These are phyloP conservation scores for Nissolia schottii DNA, from an alignment of 306 rosid species.

Conservation along the genomic window DNA sequence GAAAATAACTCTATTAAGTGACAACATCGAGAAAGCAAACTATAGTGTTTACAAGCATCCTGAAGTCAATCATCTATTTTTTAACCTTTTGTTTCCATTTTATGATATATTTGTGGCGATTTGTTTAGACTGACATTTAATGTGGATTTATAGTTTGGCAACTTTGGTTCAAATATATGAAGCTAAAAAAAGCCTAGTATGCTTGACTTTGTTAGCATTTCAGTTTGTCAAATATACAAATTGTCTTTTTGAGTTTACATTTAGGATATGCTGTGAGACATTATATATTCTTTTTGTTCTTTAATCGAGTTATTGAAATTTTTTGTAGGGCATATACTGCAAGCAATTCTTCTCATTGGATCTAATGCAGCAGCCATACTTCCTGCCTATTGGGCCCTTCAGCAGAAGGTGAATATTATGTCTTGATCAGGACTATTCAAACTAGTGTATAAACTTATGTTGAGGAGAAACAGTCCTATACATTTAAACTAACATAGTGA, in stretches of 20 bases:
- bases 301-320: constrained; percentile 16
- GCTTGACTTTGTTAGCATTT: constrained; percentile 1
- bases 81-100: not conserved
- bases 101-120: not conserved
- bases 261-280: not conserved
- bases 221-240: constrained; percentile 1
- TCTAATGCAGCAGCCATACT: constrained; percentile 86
- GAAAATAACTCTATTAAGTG: not conserved
- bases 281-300: not conserved
- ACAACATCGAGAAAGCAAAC: constrained; percentile 2
- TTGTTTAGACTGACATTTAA: not conserved
- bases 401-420: constrained; percentile 58
- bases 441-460: not conserved
- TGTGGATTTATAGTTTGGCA: not conserved
- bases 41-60: not conserved
- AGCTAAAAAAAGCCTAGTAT: not conserved
- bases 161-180: not conserved
- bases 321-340: constrained; percentile 66
- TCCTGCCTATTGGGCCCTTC: constrained; percentile 93
- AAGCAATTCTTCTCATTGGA: constrained; percentile 71
- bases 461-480: constrained; percentile 2
- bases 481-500: not conserved
- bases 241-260: not conserved
- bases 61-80: not conserved
- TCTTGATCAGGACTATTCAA: not conserved